These are phyloP conservation scores for Tillandsia fasciculata DNA, from an alignment of 176 grass and related monocot species.

Conservation along the genomic window DNA sequence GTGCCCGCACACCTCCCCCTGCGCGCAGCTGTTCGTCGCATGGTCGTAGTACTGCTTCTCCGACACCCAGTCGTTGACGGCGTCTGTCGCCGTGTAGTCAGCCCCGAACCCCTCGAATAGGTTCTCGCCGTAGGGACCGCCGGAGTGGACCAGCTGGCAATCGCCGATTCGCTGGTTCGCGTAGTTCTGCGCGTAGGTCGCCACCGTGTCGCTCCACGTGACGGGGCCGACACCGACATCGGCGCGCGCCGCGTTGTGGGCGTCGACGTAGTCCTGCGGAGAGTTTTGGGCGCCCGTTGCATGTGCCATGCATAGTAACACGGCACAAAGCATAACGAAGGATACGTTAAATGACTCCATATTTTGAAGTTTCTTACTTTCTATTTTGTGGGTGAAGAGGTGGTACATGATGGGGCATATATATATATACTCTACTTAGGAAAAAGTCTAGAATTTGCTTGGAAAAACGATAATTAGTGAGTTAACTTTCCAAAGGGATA, in stretches of 20 bases:
- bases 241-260: constrained; percentile 27
- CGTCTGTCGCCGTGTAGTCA: constrained; percentile 17
- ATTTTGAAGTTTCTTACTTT: background rate
- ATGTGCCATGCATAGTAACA: background rate
- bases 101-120: constrained; percentile 21
- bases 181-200: constrained; percentile 33
- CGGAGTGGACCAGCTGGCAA: constrained; percentile 35
- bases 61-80: constrained; percentile 12
- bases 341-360: background rate
- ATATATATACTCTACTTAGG: background rate
- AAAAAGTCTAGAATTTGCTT: background rate
- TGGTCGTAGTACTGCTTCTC: constrained; percentile 52
- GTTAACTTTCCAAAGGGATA: too few relatives aligned
- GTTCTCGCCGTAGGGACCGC: constrained; percentile 50
- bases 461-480: background rate
- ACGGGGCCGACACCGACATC: constrained; percentile 24
- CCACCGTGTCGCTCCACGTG: constrained; percentile 29
- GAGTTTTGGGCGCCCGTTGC: constrained; percentile 32
- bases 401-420: too few relatives aligned
- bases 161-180: constrained; percentile 18
- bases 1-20: constrained; percentile 19
- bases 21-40: constrained; percentile 26
- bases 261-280: constrained; percentile 29
- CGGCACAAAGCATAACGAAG: background rate
- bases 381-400: background rate